These are phyloP conservation scores for Melanogaster broomeanus DNA, from an alignment of 768 basidiomycete species.

Conservation along the genomic window DNA sequence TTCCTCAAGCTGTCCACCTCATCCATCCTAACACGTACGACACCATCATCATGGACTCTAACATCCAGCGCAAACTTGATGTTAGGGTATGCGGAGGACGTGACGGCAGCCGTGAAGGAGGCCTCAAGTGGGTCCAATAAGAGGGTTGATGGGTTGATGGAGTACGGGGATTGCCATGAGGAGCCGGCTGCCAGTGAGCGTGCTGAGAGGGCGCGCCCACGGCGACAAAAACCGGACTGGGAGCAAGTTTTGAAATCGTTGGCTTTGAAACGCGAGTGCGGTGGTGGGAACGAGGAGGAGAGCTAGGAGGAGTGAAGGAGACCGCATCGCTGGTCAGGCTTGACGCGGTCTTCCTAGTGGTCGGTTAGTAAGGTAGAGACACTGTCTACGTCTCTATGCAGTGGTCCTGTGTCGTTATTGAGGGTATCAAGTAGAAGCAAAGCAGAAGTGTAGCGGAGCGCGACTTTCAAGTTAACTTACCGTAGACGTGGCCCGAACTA, in stretches of 20 bases:
- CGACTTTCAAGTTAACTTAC: too few species aligned
- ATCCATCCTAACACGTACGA: slow-evolving; percentile 92
- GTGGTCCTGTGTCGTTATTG: neutral
- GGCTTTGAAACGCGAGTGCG: slow-evolving; percentile 63
- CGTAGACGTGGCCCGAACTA: too few species aligned
- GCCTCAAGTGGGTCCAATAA: slow-evolving; percentile 52
- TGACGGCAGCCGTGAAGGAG: slow-evolving; percentile 72
- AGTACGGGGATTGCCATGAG: slow-evolving; percentile 87
- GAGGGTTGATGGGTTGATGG: slow-evolving; percentile 61
- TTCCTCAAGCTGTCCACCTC: slow-evolving; percentile 77
- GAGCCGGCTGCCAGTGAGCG: slow-evolving; percentile 60
- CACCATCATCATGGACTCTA: slow-evolving; percentile 83
- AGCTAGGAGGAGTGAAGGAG: slow-evolving; percentile 30
- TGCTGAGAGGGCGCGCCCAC: slow-evolving; percentile 80
- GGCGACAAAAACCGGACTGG: slow-evolving; percentile 95
- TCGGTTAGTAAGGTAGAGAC: neutral
- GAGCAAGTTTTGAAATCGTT: slow-evolving; percentile 93
- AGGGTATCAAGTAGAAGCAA: too few species aligned
- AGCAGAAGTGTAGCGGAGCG: too few species aligned
- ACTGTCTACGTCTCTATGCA: neutral
- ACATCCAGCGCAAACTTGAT: slow-evolving; percentile 82
- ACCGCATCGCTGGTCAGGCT: slow-evolving; percentile 13
- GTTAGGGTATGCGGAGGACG: slow-evolving; percentile 80
- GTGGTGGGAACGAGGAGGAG: slow-evolving; percentile 32
- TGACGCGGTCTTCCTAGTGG: neutral